Evolutionary conservation across 2,329 filamentous ascomycete species (phyloP).

Genomic region (Botrytis galanthina): DNA sequence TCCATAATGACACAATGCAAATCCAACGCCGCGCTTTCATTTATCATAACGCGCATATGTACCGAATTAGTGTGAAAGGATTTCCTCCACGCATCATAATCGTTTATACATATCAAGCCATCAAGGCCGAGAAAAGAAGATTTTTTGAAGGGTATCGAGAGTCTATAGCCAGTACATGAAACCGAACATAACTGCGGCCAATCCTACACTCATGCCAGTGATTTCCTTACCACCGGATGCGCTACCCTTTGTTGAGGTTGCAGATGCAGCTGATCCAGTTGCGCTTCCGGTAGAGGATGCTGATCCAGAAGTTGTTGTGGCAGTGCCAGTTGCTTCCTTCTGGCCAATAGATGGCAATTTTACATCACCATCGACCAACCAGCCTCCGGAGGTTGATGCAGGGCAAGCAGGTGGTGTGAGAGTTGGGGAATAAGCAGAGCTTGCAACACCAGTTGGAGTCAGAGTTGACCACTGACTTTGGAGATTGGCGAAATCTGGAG

Average conservation of each 20-base stretch:
- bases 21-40: conserved; percentile 30
- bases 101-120: conserved; percentile 23
- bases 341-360: conserved; percentile 65
- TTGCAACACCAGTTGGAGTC: conserved; percentile 65
- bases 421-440: conserved; percentile 62
- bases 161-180: conserved; percentile 51
- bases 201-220: conserved; percentile 49
- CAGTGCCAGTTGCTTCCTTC: conserved; percentile 32
- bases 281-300: conserved; percentile 38
- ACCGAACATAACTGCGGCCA: conserved; percentile 52
- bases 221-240: conserved; percentile 48
- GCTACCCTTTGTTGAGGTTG: conserved; percentile 41
- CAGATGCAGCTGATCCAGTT: conserved; percentile 37
- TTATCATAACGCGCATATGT: conserved; percentile 29
- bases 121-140: conserved; percentile 18
- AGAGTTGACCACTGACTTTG: conserved; percentile 73
- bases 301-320: conserved; percentile 36
- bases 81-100: conserved; percentile 17
- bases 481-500: conserved; percentile 77
- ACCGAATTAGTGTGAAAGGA: conserved; percentile 8
- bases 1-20: conserved; percentile 6
- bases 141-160: neutral
- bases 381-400: conserved; percentile 63
- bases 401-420: conserved; percentile 69
- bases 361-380: conserved; percentile 70